Conservation (phyloP, 768 basidiomycete species). For the Sporobolomyces roseus region DNA sequence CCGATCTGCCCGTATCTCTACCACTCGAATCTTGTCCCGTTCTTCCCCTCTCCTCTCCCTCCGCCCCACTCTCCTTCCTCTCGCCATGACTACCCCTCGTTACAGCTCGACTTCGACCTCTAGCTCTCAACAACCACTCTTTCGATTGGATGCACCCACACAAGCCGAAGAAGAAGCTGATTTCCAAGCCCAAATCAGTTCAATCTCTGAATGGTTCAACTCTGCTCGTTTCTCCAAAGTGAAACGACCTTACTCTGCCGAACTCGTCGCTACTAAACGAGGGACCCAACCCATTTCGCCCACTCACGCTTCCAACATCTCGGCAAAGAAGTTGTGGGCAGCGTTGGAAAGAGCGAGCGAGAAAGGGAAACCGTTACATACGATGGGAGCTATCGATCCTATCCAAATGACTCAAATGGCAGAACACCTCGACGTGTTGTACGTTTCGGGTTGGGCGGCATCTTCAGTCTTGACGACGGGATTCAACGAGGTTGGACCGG, state of each 20-base stretch:
- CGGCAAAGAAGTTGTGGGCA: constrained; percentile 78
- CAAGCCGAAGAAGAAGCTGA: constrained; percentile 41
- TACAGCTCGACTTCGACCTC: background rate
- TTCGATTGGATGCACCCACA: constrained; percentile 41
- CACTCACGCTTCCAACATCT: constrained; percentile 64
- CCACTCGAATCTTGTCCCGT: background rate
- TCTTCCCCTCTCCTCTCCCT: background rate
- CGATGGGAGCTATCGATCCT: constrained; percentile 89
- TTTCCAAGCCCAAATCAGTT: constrained; percentile 46
- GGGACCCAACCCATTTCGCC: constrained; percentile 76
- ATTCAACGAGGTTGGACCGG: constrained; percentile 86
- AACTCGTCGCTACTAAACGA: constrained; percentile 79
- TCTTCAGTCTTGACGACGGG: constrained; percentile 82
- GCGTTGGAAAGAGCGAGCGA: constrained; percentile 62
- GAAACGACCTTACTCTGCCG: constrained; percentile 74
- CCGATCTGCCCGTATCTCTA: background rate
- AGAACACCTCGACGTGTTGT: constrained; percentile 74
- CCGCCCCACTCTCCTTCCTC: background rate
- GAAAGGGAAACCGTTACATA: constrained; percentile 70
- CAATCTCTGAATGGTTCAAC: constrained; percentile 68
- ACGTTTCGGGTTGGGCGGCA: constrained; percentile 84
- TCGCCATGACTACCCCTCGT: background rate
- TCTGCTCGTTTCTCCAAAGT: constrained; percentile 68
- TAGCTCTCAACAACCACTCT: constrained; percentile 21
- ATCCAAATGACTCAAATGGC: constrained; percentile 95